Evolutionary conservation across 2,329 filamentous ascomycete genomes (phyloP).

Genomic region (Colletotrichum godetiae): DNA sequence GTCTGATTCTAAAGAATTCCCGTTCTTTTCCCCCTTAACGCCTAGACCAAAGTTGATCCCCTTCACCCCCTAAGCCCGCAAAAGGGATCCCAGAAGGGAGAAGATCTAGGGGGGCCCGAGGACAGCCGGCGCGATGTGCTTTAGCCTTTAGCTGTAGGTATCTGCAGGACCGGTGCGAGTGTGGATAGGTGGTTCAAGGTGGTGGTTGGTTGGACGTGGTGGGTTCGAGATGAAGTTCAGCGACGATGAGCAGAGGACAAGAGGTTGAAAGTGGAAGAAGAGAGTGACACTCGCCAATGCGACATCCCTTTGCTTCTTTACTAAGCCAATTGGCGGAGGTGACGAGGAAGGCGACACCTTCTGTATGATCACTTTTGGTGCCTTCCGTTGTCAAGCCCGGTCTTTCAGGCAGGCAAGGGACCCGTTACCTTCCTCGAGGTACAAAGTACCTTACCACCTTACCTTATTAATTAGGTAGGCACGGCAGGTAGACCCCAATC

Average conservation of each 20-base stretch:
- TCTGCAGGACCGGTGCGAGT: neutral
- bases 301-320: no score
- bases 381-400: neutral
- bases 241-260: neutral
- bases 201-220: no score
- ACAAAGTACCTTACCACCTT: no score
- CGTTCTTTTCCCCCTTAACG: neutral
- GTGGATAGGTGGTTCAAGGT: neutral
- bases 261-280: no score
- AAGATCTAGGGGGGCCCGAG: neutral
- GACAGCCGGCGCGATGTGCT: neutral
- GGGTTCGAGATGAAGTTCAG: neutral
- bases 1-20: neutral
- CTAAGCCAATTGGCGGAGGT: no score
- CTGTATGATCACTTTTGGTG: neutral
- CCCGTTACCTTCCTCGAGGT: neutral
- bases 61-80: neutral
- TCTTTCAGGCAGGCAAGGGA: neutral
- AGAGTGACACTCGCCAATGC: no score
- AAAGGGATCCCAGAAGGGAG: constrained; percentile 7
- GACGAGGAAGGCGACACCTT: neutral
- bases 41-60: neutral
- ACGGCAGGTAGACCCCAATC: neutral
- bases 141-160: neutral
- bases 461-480: no score